Conservation (phyloP, 805 yeast genomes). For the Brettanomyces nanus region DNA sequence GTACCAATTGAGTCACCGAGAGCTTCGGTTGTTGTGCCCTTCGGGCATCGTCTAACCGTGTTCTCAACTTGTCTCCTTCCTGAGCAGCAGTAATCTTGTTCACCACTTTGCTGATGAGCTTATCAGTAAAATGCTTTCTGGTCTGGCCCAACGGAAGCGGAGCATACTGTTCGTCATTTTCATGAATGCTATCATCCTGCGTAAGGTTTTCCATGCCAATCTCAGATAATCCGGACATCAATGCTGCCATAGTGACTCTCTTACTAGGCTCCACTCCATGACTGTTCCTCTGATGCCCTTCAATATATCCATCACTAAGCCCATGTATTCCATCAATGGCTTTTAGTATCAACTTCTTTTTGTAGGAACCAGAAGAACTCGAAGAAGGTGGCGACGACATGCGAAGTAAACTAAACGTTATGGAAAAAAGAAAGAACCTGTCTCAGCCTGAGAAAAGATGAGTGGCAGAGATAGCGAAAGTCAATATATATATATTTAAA, state of each 20-base stretch:
- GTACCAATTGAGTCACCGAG: constrained; percentile 44
- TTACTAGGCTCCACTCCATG: constrained; percentile 2
- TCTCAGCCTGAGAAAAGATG: too few relatives aligned
- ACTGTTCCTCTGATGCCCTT: not conserved
- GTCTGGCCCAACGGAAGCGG: constrained; percentile 1
- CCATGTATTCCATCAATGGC: constrained; percentile 2
- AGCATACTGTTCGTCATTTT: not conserved
- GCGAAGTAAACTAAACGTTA: too few relatives aligned
- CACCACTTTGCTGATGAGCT: constrained; percentile 43
- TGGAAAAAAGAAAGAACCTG: too few relatives aligned
- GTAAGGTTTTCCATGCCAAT: constrained; percentile 5
- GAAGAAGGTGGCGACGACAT: too few relatives aligned
- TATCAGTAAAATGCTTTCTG: constrained; percentile 46
- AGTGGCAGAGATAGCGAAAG: too few relatives aligned
- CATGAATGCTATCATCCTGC: not conserved
- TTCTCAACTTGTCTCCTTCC: constrained; percentile 33
- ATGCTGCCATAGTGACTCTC: constrained; percentile 4
- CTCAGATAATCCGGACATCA: constrained; percentile 4
- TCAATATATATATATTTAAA: too few relatives aligned
- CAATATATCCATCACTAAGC: constrained; percentile 2
- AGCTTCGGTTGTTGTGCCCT: constrained; percentile 37
- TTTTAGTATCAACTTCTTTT: constrained; percentile 2
- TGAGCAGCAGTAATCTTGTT: constrained; percentile 39
- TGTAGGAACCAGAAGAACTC: not conserved
- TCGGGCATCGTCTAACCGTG: constrained; percentile 36